Base-by-base conservation (phyloP, 441 rosid species). In the Pelargonium citronellum region DNA sequence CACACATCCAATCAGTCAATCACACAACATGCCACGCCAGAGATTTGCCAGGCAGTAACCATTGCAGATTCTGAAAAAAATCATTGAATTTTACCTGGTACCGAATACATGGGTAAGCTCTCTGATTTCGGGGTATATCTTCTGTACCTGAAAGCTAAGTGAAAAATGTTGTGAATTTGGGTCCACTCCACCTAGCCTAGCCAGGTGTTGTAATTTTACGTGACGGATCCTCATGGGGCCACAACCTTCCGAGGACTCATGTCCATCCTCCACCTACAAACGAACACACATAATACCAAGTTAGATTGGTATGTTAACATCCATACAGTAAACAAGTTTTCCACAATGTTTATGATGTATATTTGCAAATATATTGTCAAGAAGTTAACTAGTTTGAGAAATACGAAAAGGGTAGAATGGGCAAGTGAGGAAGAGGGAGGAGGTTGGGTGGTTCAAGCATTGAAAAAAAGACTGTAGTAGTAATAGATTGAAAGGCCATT, bases 401-500 rank as follows among this genome's bases (percentile, higher is more conserved):
- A 44, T 44, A 10, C 10, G 49, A 10, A 11, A 10, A 44, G 49
- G 49, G 49, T 58, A 17, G 11, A 12, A 19, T 58, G 13, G 64
- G 64, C 7, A 22, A 58, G 22, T 22, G 64, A 57, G 13, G 49
- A 11, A 47, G 70, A 22, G 73, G 17, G 53, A 64, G 44, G 60
- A 77, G 69, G 79, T 73, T 74, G 75, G 89, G 90, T 84, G 19
- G 90, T 78, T 86, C 75, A 69, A 72, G 90, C 89, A 85, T 84
- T 87, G 80, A 85, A 87, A 84, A 69, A 70, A 62, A 30, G 72
- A 77, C 79, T 60, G 55, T 43, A 43, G 4, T 77, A 66, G 75
- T 69, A 75, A 72, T 78, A 82, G 92, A 83, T 84, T 77, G 89
- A 83, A 85, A 79, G 82, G 82, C 83, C 87, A 88, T 87, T 94